These are phyloP conservation scores for Stereum hirsutum DNA, from an alignment of 1,284 basidiomycete species.

Conservation along the genomic window DNA sequence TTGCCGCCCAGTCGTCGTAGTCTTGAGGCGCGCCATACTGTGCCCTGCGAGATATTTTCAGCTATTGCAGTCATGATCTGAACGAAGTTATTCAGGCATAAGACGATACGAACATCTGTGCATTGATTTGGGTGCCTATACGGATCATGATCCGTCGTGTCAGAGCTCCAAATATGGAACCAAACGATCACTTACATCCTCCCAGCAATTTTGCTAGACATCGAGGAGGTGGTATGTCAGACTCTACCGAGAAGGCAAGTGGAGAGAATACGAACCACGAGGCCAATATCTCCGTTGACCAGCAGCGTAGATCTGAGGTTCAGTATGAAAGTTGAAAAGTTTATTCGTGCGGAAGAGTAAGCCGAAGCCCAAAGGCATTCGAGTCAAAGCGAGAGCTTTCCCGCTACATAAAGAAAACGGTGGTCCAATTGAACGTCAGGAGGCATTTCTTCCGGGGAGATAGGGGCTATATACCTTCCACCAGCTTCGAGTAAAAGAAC, in stretches of 20 bases:
- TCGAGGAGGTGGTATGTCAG: no score
- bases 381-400: no score
- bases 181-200: conserved; percentile 40
- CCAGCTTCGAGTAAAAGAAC: conserved; percentile 62
- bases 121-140: conserved; percentile 56
- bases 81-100: no score
- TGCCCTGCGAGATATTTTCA: conserved; percentile 33
- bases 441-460: no score
- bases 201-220: conserved; percentile 58
- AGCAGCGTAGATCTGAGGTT: conserved; percentile 33
- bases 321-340: conserved; percentile 45
- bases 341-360: conserved; percentile 31
- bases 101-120: no score
- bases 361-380: conserved; percentile 11
- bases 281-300: conserved; percentile 40
- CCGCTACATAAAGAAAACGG: no score
- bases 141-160: no score
- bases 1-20: conserved; percentile 56
- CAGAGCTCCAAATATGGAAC: no score
- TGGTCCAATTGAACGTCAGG: background rate
- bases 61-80: background rate
- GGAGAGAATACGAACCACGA: conserved; percentile 42
- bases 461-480: conserved; percentile 37
- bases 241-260: no score
- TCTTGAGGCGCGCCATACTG: conserved; percentile 61